phyloP scores from a whole-genome alignment of 805 yeast species.

The Sugiyamaella lignohabitans region DNA sequence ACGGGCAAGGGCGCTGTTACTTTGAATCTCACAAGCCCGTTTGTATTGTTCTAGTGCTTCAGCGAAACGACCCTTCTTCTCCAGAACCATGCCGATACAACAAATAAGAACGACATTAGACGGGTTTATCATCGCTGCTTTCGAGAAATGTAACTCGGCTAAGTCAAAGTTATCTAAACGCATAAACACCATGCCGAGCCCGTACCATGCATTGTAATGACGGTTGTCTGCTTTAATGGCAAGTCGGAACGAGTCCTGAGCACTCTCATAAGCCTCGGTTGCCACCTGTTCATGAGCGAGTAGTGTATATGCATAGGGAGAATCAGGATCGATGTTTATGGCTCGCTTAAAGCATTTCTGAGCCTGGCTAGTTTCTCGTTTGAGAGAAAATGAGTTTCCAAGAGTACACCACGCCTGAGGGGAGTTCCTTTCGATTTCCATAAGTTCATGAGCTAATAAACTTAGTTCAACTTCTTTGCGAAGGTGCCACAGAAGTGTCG shows the following conservation, averaged over 20 bases:
- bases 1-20: constrained; percentile 75
- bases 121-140: constrained; percentile 85
- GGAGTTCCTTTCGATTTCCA: constrained; percentile 54
- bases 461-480: constrained; percentile 74
- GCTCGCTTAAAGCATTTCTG: constrained; percentile 81
- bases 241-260: constrained; percentile 71
- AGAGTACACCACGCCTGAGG: constrained; percentile 89
- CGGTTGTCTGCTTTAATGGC: constrained; percentile 72
- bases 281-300: constrained; percentile 90
- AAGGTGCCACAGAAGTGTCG: constrained; percentile 89
- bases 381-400: constrained; percentile 82
- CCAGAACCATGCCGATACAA: constrained; percentile 90
- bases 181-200: constrained; percentile 88
- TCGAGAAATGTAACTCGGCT: constrained; percentile 81
- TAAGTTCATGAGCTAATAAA: constrained; percentile 73
- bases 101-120: constrained; percentile 82
- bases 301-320: constrained; percentile 84
- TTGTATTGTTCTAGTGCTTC: constrained; percentile 78
- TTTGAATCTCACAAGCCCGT: constrained; percentile 77
- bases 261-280: constrained; percentile 85
- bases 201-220: constrained; percentile 92
- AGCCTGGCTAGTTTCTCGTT: constrained; percentile 83
- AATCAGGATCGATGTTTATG: constrained; percentile 54
- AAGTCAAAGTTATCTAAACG: constrained; percentile 76
- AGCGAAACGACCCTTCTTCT: constrained; percentile 59